A percentile compares a stretch with the other conserved stretches of the same genome.
phyloP scores from a whole-genome alignment of 169 alveolate species.

The Perkinsus marinus region DNA sequence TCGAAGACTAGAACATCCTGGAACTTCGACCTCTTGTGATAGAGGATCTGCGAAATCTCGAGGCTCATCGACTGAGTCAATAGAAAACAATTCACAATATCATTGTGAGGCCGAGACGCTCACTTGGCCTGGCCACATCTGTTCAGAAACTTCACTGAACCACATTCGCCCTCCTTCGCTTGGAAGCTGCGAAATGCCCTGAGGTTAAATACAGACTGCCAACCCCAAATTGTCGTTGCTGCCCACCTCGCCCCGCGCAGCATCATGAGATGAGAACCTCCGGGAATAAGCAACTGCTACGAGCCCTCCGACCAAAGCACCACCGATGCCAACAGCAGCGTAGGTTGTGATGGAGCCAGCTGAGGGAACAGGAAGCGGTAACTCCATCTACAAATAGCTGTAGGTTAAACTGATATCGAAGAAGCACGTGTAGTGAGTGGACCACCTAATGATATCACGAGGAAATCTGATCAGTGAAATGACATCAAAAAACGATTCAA shows the following conservation, averaged over 20 bases:
- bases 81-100: background rate
- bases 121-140: slow-evolving; percentile 20
- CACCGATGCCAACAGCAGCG: background rate
- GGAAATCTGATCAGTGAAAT: too few species aligned
- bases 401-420: background rate
- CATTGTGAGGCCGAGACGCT: background rate
- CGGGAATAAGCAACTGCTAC: background rate
- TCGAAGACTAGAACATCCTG: slow-evolving; percentile 42
- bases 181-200: background rate
- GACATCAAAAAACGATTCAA: too few species aligned
- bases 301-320: background rate
- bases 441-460: too few species aligned
- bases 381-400: background rate
- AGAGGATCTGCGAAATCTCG: slow-evolving; percentile 19
- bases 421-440: too few species aligned
- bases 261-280: too few species aligned
- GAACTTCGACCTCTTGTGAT: slow-evolving; percentile 36
- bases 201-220: background rate
- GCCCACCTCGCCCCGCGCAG: too few species aligned
- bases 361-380: background rate
- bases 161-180: background rate
- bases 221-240: background rate
- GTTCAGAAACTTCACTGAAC: background rate
- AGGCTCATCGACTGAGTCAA: slow-evolving; percentile 23
- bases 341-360: background rate